Conservation (phyloP, 805 yeast genomes). For the Metschnikowia sp. region DNA sequence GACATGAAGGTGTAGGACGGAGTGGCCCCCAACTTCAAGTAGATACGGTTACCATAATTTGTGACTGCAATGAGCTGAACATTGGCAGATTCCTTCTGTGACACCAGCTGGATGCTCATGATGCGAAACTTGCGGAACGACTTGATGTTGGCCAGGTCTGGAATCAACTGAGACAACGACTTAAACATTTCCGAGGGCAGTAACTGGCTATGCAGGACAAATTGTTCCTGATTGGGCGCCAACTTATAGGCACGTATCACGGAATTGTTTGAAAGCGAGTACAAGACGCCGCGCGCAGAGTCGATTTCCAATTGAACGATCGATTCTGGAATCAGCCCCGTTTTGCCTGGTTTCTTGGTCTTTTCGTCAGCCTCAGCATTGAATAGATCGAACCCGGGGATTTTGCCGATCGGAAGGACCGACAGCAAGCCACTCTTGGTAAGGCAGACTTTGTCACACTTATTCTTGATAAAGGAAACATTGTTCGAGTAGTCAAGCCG, state of each 20-base stretch:
- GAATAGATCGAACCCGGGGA: constrained; percentile 34
- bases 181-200: constrained; percentile 46
- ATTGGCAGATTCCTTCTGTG: constrained; percentile 61
- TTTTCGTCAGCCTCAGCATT: constrained; percentile 18
- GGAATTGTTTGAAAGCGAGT: constrained; percentile 79
- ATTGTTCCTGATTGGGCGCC: constrained; percentile 39
- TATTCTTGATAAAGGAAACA: constrained; percentile 83
- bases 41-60: constrained; percentile 77
- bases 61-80: constrained; percentile 77
- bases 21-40: constrained; percentile 47
- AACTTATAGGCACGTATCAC: constrained; percentile 76
- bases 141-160: constrained; percentile 55
- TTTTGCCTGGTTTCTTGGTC: background rate
- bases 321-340: constrained; percentile 44
- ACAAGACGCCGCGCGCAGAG: constrained; percentile 69
- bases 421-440: constrained; percentile 56
- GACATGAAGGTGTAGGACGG: constrained; percentile 25
- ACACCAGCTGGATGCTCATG: constrained; percentile 58
- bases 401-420: constrained; percentile 34
- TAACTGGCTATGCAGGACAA: constrained; percentile 34
- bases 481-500: constrained; percentile 77
- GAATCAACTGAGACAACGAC: constrained; percentile 48
- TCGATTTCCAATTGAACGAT: constrained; percentile 70
- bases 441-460: constrained; percentile 77
- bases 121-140: constrained; percentile 50